Conservation (phyloP, 257 asterid species). For the Plantago elongata region DNA sequence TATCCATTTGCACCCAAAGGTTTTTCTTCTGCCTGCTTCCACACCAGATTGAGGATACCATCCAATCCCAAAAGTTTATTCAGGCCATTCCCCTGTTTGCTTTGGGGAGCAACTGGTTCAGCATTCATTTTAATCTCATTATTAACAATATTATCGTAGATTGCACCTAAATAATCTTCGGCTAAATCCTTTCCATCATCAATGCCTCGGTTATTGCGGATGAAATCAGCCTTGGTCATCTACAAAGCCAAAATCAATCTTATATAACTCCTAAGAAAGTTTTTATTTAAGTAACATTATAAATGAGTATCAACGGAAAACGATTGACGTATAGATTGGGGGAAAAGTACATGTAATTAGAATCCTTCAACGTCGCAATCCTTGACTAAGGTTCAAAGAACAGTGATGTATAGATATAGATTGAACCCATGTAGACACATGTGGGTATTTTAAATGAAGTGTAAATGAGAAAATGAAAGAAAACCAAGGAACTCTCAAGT, state of each 20-base stretch:
- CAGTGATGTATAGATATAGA: background rate
- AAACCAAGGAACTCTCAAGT: too few species aligned
- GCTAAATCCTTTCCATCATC: constrained; percentile 91
- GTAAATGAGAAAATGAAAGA: too few species aligned
- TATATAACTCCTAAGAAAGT: constrained; percentile 28
- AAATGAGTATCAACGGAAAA: constrained; percentile 14
- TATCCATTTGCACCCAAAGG: constrained; percentile 85
- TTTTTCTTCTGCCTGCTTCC: constrained; percentile 95
- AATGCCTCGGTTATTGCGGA: constrained; percentile 96
- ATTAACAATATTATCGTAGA: constrained; percentile 90
- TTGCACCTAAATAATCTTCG: constrained; percentile 83
- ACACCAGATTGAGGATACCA: constrained; percentile 90
- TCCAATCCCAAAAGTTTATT: constrained; percentile 88
- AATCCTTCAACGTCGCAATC: background rate
- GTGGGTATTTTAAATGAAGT: too few species aligned
- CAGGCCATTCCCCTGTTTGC: constrained; percentile 89
- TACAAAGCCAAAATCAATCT: constrained; percentile 38
- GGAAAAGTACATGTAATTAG: background rate
- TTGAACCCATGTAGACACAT: background rate
- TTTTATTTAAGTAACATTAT: constrained; percentile 13
- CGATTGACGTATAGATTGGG: background rate
- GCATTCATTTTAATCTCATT: constrained; percentile 95
- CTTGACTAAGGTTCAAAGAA: background rate
- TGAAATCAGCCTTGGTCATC: constrained; percentile 97
- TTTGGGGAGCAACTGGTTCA: constrained; percentile 67